Base-by-base conservation (phyloP, 768 basidiomycete species). In the Mycena maculata region DNA sequence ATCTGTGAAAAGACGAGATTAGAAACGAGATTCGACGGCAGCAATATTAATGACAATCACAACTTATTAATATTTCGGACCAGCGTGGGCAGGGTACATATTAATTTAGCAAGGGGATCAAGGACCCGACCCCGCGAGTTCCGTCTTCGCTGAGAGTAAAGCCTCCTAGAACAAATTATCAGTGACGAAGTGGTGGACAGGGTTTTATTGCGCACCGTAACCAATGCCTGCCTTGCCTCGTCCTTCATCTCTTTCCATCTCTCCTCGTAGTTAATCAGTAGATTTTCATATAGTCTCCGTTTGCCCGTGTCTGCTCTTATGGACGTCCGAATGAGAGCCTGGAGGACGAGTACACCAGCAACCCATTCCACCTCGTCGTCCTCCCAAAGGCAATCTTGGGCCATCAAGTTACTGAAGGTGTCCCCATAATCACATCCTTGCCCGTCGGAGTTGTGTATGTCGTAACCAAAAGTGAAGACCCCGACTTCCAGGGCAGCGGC, bases 191-290 rank as follows among this genome's bases (percentile, higher is more conserved):
- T 15, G 16, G 47, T n/a, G 36, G 2, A 60, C 44, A 45, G 33
- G 30, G 42, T 8, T 13, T 39, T 38, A 50, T 22, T n/a, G 68
- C 84, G 71, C 47, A 87, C 89, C 62, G 87, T 86, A 16, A 89
- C 88, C 67, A 89, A 81, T 1, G 84, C 83, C 75, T 90, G 89
- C 65, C 89, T 78, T 16, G 87, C 83, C 75, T 90, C 89, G 70
- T 90, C 89, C 73, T 87, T 88, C 65, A 90, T 90, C 74, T 90
- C 89, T 73, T 90, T 90, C 89, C 89, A 90, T 59, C 88, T 77
- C n/a, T 84, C 79, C 71, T 90, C 88, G 73, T 90, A 90, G 9
- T 81, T 84, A 44, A 82, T 79, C 73, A 90, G 59, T 23, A 90
- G 70, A 31, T 84, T 85, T 58, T 85, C 87, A 72, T 88, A 89